Evolutionary conservation across 768 basidiomycete species (phyloP).

Genomic region (Serendipita sp.): DNA sequence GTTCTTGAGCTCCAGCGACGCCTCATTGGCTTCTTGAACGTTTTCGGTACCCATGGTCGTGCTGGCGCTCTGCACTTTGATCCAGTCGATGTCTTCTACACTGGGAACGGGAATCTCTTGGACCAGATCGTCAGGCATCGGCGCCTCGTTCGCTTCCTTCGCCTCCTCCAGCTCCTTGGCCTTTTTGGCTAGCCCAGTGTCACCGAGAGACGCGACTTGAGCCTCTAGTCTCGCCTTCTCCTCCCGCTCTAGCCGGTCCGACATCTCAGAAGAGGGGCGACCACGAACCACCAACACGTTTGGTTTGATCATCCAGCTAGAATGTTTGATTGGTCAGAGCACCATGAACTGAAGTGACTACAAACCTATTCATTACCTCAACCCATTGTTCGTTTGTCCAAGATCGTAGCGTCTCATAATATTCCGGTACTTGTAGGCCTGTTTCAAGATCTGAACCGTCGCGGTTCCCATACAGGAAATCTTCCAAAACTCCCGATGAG

Average conservation of each 20-base stretch:
- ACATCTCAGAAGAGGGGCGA: slow-evolving; percentile 73
- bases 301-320: slow-evolving; percentile 65
- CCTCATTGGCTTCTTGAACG: slow-evolving; percentile 12
- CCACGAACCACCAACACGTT: slow-evolving; percentile 62
- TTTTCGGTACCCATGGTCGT: slow-evolving; percentile 36
- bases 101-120: slow-evolving; percentile 80
- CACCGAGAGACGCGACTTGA: slow-evolving; percentile 57
- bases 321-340: slow-evolving; percentile 25
- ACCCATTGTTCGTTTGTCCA: slow-evolving; percentile 73
- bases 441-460: slow-evolving; percentile 64
- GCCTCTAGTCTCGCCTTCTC: slow-evolving; percentile 63
- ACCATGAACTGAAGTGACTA: slow-evolving; percentile 17
- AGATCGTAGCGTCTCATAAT: slow-evolving; percentile 45
- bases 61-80: slow-evolving; percentile 53
- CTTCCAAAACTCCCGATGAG: slow-evolving; percentile 53
- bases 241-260: slow-evolving; percentile 60
- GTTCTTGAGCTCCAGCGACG: slow-evolving; percentile 22
- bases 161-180: slow-evolving; percentile 58
- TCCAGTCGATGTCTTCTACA: slow-evolving; percentile 85
- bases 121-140: slow-evolving; percentile 69
- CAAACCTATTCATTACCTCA: slow-evolving; percentile 55
- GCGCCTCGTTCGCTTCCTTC: slow-evolving; percentile 69
- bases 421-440: slow-evolving; percentile 44
- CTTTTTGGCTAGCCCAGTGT: slow-evolving; percentile 63
- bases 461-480: slow-evolving; percentile 73